These are phyloP conservation scores for Hypoxylon subgilvum DNA, from an alignment of 495 filamentous ascomycete genomes.

Conservation along the genomic window DNA sequence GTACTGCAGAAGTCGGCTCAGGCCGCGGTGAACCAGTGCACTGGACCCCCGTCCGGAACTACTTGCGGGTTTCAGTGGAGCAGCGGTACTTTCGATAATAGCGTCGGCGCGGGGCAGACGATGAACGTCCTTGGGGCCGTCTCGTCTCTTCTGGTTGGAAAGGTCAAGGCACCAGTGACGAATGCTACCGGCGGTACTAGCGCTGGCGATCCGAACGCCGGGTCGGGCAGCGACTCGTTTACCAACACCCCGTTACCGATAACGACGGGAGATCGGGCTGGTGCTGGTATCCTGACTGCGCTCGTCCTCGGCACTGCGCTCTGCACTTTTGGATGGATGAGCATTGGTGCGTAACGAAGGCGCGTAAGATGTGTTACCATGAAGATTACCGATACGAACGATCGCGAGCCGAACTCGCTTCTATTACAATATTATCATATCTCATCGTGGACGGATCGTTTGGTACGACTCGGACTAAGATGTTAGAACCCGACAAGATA, in stretches of 20 bases:
- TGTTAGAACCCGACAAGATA: background rate
- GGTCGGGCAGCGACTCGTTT: conserved; percentile 44
- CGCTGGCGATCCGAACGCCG: conserved; percentile 64
- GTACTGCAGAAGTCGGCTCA: conserved; percentile 65
- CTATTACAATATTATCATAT: background rate
- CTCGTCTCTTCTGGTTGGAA: conserved; percentile 53
- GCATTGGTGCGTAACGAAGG: conserved; percentile 20
- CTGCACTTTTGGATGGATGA: conserved; percentile 45
- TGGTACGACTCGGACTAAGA: background rate
- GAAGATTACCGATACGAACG: background rate
- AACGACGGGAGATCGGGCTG: conserved; percentile 59
- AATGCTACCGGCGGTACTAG: conserved; percentile 63
- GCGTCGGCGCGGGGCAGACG: conserved; percentile 61
- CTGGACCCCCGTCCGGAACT: conserved; percentile 59
- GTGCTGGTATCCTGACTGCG: conserved; percentile 62
- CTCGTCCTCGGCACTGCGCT: conserved; percentile 40
- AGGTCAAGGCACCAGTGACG: conserved; percentile 55
- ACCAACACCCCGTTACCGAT: conserved; percentile 42
- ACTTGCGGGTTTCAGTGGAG: conserved; percentile 74
- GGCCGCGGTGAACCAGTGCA: conserved; percentile 72
- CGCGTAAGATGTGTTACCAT: background rate
- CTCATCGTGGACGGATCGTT: background rate
- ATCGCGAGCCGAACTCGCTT: background rate
- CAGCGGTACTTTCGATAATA: conserved; percentile 61
- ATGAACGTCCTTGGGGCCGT: conserved; percentile 61